A percentile compares a stretch with the other conserved stretches of the same genome.
Evolutionary conservation across 73 alveolate species (phyloP).

Genomic region (Symbiodinium pilosum): DNA sequence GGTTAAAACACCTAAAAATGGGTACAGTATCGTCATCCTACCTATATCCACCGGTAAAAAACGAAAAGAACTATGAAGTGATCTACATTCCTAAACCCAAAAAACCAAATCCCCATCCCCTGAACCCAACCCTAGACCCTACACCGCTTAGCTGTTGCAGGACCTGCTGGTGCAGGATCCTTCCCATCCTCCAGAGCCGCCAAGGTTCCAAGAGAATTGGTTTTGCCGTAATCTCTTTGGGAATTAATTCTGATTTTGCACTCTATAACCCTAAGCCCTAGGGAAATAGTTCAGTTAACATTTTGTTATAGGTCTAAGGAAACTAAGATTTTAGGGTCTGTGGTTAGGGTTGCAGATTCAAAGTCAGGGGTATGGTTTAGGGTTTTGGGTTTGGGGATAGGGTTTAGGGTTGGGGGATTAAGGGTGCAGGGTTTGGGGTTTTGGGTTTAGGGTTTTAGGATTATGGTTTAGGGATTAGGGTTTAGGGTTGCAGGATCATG

Average conservation of each 20-base stretch:
- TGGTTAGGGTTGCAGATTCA: background rate
- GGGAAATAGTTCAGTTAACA: no score
- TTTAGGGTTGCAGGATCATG: background rate
- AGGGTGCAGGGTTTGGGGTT: background rate
- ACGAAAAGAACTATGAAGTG: background rate
- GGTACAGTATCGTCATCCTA: no score
- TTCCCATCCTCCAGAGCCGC: no score
- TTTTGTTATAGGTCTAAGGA: no score
- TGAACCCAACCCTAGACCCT: background rate
- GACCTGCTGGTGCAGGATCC: no score
- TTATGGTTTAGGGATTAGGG: background rate
- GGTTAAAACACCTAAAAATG: no score
- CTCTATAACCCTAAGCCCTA: no score
- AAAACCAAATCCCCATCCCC: background rate
- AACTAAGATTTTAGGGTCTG: background rate
- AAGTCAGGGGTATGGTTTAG: background rate
- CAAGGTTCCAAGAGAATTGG: no score
- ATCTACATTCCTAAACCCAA: background rate
- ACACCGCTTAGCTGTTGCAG: no score
- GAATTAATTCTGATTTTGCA: no score
- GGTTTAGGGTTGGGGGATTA: background rate
- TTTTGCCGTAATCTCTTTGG: no score
- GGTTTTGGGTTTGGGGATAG: background rate
- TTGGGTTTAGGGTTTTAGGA: background rate
- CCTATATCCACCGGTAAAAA: no score